Conservation (phyloP, 2,329 filamentous ascomycete species). For the Xylariales sp. region DNA sequence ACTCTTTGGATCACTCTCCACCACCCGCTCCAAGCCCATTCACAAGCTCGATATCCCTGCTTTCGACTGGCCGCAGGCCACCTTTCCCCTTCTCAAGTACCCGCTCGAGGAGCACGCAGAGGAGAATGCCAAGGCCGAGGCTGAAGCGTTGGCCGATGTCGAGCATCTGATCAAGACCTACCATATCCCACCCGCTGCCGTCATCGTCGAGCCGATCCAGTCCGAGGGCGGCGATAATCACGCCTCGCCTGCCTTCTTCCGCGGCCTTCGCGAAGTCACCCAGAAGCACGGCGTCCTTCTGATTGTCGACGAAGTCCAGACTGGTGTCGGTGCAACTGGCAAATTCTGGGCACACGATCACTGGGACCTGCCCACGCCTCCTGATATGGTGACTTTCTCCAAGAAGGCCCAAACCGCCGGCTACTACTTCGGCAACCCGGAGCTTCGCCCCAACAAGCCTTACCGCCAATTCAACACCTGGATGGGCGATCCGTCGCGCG, state of each 20-base stretch:
- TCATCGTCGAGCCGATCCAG: slow-evolving; percentile 86
- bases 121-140: slow-evolving; percentile 79
- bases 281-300: slow-evolving; percentile 72
- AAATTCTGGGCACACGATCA: slow-evolving; percentile 97
- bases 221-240: slow-evolving; percentile 95
- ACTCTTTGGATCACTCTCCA: slow-evolving; percentile 81
- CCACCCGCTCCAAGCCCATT: slow-evolving; percentile 87
- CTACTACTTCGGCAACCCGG: slow-evolving; percentile 82
- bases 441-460: slow-evolving; percentile 81
- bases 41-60: slow-evolving; percentile 94
- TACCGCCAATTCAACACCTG: slow-evolving; percentile 97
- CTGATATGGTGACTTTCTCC: slow-evolving; percentile 91
- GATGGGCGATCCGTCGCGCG: slow-evolving; percentile 89
- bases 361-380: slow-evolving; percentile 75
- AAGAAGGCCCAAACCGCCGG: slow-evolving; percentile 95
- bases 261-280: slow-evolving; percentile 73
- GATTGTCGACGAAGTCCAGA: slow-evolving; percentile 94
- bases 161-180: slow-evolving; percentile 76
- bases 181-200: slow-evolving; percentile 74
- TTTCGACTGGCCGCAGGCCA: slow-evolving; percentile 90
- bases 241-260: slow-evolving; percentile 83
- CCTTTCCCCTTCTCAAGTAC: slow-evolving; percentile 82
- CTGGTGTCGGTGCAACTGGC: slow-evolving; percentile 85
- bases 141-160: slow-evolving; percentile 75
- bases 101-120: slow-evolving; percentile 73